Evolutionary conservation across 2,329 filamentous ascomycete genomes (phyloP).

Genomic region (Plenodomus biglobosus): DNA sequence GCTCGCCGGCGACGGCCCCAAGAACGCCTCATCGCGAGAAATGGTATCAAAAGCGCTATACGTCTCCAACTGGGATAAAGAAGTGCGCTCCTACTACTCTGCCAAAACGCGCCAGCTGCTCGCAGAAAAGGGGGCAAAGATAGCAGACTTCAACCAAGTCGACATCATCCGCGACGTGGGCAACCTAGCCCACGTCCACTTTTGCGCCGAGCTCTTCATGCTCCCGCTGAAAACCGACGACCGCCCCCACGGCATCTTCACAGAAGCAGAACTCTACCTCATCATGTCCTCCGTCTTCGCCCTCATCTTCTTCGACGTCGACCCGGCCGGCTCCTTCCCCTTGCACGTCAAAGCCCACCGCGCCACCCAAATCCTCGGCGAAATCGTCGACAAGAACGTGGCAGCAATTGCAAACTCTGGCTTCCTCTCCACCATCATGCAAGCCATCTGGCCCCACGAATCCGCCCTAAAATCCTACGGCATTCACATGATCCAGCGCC

Average conservation of each 20-base stretch:
- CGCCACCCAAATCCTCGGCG: constrained; percentile 54
- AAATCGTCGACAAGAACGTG: constrained; percentile 54
- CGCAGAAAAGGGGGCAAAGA: constrained; percentile 63
- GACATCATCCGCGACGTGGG: constrained; percentile 67
- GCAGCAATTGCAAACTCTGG: constrained; percentile 48
- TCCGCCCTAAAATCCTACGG: constrained; percentile 56
- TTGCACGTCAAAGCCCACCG: constrained; percentile 53
- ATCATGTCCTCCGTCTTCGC: constrained; percentile 57
- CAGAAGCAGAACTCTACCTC: constrained; percentile 57
- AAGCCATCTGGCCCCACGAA: constrained; percentile 42
- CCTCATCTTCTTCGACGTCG: constrained; percentile 58
- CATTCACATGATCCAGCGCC: constrained; percentile 57
- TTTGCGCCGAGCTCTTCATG: constrained; percentile 57
- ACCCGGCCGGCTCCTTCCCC: constrained; percentile 55
- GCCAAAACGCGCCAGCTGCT: constrained; percentile 64
- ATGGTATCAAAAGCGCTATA: constrained; percentile 59
- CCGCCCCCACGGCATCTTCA: constrained; percentile 55
- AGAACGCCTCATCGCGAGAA: constrained; percentile 32
- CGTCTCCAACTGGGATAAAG: constrained; percentile 61
- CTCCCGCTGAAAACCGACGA: constrained; percentile 58
- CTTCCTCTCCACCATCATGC: constrained; percentile 47
- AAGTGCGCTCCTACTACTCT: constrained; percentile 69
- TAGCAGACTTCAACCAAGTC: constrained; percentile 65
- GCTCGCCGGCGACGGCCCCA: constrained; percentile 48
- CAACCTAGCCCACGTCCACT: constrained; percentile 58